Conservation (phyloP, 1,284 basidiomycete species). For the Calocybe gambosa region DNA sequence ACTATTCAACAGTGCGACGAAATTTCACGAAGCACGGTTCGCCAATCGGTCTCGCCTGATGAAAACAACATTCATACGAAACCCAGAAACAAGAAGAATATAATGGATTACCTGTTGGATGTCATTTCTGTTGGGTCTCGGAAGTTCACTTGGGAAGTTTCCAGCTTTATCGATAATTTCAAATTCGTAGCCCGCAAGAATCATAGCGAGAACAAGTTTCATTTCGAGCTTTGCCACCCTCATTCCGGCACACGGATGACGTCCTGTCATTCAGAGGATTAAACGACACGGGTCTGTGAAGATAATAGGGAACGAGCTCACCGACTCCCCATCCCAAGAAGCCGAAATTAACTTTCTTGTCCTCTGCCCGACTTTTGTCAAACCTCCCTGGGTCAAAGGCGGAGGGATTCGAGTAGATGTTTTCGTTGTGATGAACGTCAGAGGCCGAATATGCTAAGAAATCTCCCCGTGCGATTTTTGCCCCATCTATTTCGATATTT, state of each 20-base stretch:
- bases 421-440: conserved; percentile 29
- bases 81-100: not conserved
- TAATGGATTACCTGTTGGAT: conserved; percentile 19
- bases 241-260: conserved; percentile 30
- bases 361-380: conserved; percentile 23
- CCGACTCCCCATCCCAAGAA: conserved; percentile 35
- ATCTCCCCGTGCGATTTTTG: conserved; percentile 15
- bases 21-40: conserved; percentile 23
- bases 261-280: conserved; percentile 18
- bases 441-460: conserved; percentile 24
- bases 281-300: not conserved
- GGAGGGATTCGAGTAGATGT: conserved; percentile 27
- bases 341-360: conserved; percentile 22
- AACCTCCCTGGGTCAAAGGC: conserved; percentile 30
- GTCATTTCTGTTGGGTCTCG: conserved; percentile 25
- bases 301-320: conserved; percentile 10
- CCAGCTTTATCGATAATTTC: conserved; percentile 26
- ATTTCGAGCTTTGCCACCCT: conserved; percentile 33
- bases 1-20: conserved; percentile 17
- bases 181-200: conserved; percentile 28
- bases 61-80: not conserved
- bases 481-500: conserved; percentile 17
- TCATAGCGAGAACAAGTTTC: conserved; percentile 27
- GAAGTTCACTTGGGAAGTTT: conserved; percentile 17
- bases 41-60: conserved; percentile 20